phyloP scores from a whole-genome alignment of 768 basidiomycete genomes.

The Neoboletus brunneissimus region DNA sequence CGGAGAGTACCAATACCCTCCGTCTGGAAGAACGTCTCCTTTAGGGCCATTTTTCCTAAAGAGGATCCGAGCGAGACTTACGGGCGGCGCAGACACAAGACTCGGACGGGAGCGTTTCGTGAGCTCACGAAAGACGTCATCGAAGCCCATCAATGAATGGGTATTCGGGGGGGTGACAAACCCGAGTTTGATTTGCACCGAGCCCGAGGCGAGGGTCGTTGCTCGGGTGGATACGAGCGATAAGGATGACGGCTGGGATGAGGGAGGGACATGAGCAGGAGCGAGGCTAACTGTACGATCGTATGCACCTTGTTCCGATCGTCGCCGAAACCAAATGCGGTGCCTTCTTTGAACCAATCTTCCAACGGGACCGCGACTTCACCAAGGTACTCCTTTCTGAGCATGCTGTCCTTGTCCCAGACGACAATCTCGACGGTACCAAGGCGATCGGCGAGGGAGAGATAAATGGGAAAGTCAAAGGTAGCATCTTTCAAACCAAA shows the following conservation, averaged over 20 bases:
- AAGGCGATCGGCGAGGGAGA: conserved; percentile 67
- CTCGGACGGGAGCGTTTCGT: conserved; percentile 61
- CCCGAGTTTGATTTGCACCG: conserved; percentile 59
- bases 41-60: background rate
- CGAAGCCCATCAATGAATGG: conserved; percentile 45
- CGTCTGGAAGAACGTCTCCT: conserved; percentile 45
- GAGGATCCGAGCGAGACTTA: conserved; percentile 35
- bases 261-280: background rate
- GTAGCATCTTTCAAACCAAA: conserved; percentile 71
- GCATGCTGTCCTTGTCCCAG: conserved; percentile 89
- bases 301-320: conserved; percentile 62
- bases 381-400: conserved; percentile 89
- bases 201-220: conserved; percentile 46
- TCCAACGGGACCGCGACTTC: conserved; percentile 77
- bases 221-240: conserved; percentile 49
- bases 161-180: conserved; percentile 48
- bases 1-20: conserved; percentile 84
- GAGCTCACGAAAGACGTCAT: conserved; percentile 62
- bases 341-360: conserved; percentile 65
- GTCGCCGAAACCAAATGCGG: conserved; percentile 53
- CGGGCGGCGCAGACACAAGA: conserved; percentile 75
- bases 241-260: conserved; percentile 43
- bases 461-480: conserved; percentile 85
- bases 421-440: conserved; percentile 81
- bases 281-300: background rate